Conservation (phyloP, 495 filamentous ascomycete species). For the Glonium stellatum region DNA sequence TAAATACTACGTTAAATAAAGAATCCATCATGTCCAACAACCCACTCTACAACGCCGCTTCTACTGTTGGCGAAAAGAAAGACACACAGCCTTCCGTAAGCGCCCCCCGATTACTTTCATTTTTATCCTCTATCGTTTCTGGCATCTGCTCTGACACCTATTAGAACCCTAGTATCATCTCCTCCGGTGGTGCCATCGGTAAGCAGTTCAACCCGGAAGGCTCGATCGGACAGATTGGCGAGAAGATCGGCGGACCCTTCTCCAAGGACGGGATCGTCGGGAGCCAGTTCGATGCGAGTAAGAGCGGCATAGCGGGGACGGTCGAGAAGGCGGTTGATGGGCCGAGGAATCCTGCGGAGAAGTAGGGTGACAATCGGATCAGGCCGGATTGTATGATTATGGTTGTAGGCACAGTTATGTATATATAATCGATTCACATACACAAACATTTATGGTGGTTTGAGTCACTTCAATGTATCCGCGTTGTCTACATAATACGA, state of each 20-base stretch:
- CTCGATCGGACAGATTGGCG: slow-evolving; percentile 16
- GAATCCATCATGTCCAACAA: too few relatives aligned
- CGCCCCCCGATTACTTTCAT: not conserved
- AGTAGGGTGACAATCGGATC: not conserved
- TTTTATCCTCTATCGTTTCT: not conserved
- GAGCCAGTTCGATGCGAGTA: slow-evolving; percentile 43
- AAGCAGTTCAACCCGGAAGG: slow-evolving; percentile 27
- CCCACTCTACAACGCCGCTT: too few relatives aligned
- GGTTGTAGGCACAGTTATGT: not conserved
- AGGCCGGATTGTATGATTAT: not conserved
- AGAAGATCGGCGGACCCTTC: slow-evolving; percentile 24
- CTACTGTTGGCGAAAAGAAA: not conserved
- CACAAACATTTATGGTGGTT: too few relatives aligned
- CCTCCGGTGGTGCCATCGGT: slow-evolving; percentile 21
- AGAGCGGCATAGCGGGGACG: slow-evolving; percentile 42
- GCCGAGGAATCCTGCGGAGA: slow-evolving; percentile 15
- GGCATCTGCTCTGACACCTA: not conserved
- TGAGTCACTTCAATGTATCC: too few relatives aligned
- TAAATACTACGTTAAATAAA: too few relatives aligned
- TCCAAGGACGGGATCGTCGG: slow-evolving; percentile 43
- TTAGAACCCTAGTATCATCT: slow-evolving; percentile 21
- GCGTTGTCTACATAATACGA: not conserved
- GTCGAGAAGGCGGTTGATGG: slow-evolving; percentile 35
- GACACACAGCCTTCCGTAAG: not conserved
- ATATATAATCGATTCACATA: not conserved